Conservation (phyloP, 1,284 basidiomycete genomes). For the Hypsizygus ulmarius region DNA sequence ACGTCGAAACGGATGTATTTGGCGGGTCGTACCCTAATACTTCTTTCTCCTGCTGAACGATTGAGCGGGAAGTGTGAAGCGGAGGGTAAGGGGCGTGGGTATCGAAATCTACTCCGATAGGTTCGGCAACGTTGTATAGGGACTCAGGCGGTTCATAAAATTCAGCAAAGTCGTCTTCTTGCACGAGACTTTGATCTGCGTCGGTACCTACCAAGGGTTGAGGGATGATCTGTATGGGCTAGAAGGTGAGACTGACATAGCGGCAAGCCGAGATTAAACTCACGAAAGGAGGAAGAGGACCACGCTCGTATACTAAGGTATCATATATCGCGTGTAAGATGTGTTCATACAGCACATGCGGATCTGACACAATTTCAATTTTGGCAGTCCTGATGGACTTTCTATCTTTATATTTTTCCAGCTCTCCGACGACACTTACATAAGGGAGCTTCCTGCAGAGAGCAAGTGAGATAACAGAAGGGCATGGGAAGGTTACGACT, state of each 20-base stretch:
- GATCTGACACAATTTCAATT: conserved; percentile 21
- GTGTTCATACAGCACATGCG: conserved; percentile 33
- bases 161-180: no score
- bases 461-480: background rate
- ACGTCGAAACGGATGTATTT: no score
- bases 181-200: background rate
- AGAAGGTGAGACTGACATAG: background rate
- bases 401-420: conserved; percentile 17
- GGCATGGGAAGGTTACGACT: conserved; percentile 5
- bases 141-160: no score
- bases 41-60: no score
- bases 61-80: no score
- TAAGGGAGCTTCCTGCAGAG: conserved; percentile 25
- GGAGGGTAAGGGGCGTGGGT: no score
- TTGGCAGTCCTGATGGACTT: conserved; percentile 21
- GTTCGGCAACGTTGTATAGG: no score
- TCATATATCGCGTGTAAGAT: conserved; percentile 29
- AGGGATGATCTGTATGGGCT: background rate
- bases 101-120: no score
- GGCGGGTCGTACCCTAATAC: no score
- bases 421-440: conserved; percentile 26
- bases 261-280: conserved; percentile 3
- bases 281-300: conserved; percentile 23
- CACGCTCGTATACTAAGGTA: conserved; percentile 23
- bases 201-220: background rate